Base-by-base conservation (phyloP, 495 filamentous ascomycete species). In the Thozetella sp. region DNA sequence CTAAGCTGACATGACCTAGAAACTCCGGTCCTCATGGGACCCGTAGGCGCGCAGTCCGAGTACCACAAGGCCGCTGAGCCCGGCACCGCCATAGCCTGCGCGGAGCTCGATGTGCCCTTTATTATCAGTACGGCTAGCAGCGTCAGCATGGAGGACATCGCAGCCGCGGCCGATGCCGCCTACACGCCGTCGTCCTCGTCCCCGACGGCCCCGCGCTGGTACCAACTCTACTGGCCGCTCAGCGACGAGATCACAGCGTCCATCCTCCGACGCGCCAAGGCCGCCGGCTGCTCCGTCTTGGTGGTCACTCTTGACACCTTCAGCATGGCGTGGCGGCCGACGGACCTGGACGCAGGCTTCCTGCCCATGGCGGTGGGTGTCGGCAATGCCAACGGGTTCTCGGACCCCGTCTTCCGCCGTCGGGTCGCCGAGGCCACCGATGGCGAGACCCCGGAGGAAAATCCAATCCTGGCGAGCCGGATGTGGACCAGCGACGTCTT, bases 201-300 rank as follows among this genome's bases (percentile, higher is more conserved):
- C 3, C n/a, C 2, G 54, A 67, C 13, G 70, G 57, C 52, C 1
- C 40, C 57, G n/a, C 63, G 79, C 56, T 76, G 84, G 80, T 91
- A 83, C 66, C 89, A 93, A 67, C 78, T 93, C 9, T 93, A 92
- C 70, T 89, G 87, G 85, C 86, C 86, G 1, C 63, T 70, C 17
- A 79, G 86, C 65, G 75, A 86, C 46, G 76, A 84, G 2, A 67
- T 90, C 51, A 90, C 89, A 0, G 59, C 79, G 0, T 84, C 84
- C 2, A 68, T 90, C 30, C 75, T 91, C 37, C 71, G 75, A n/a
- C 83, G 88, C 22, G 89, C 88, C 1, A 84, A 84, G 54, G 76
- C 77, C n/a, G 67, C 74, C 13, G 85, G 85, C 0, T 89, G 76
- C 67, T 69, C 68, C 19, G 84, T 80, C 15, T 69, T 88, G 4